Conservation (phyloP, 2,329 filamentous ascomycete genomes). For the Fusarium sp. region DNA sequence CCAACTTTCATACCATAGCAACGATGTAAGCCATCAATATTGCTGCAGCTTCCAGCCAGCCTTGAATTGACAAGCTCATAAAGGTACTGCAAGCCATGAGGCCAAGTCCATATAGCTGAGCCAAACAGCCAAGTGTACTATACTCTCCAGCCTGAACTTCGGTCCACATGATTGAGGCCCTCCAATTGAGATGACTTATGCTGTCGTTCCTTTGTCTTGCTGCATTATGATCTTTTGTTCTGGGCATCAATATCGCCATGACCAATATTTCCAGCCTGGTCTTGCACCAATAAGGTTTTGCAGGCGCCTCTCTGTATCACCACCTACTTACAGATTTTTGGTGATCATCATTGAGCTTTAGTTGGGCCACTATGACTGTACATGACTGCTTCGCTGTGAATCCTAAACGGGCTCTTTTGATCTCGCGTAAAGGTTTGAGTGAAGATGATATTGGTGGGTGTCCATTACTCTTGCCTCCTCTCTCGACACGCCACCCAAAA, state of each 20-base stretch:
- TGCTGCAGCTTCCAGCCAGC: not conserved
- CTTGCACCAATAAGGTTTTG: slow-evolving; percentile 9
- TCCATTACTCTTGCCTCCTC: slow-evolving; percentile 11
- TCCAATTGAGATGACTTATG: not conserved
- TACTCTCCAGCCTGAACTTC: not conserved
- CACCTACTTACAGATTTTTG: not conserved
- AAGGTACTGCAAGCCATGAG: slow-evolving; percentile 33
- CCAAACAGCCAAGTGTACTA: not conserved
- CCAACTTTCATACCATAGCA: not conserved
- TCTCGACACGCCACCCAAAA: slow-evolving; percentile 6
- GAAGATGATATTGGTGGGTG: slow-evolving; percentile 10
- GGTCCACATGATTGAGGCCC: not conserved
- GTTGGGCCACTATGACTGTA: slow-evolving; percentile 14
- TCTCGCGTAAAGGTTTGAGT: slow-evolving; percentile 9
- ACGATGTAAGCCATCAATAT: slow-evolving; percentile 13
- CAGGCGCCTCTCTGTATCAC: slow-evolving; percentile 36
- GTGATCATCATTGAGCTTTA: slow-evolving; percentile 1
- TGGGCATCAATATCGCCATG: slow-evolving; percentile 16
- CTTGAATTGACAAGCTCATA: slow-evolving; percentile 1
- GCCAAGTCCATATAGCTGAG: not conserved
- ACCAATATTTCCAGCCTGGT: slow-evolving; percentile 7
- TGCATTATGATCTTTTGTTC: slow-evolving; percentile 5
- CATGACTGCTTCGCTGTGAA: slow-evolving; percentile 15
- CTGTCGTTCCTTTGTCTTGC: slow-evolving; percentile 2
- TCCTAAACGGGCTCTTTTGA: not conserved